Evolutionary conservation across 176 grass and related monocot genomes (phyloP).

Genomic region (Sorghum bicolor): DNA sequence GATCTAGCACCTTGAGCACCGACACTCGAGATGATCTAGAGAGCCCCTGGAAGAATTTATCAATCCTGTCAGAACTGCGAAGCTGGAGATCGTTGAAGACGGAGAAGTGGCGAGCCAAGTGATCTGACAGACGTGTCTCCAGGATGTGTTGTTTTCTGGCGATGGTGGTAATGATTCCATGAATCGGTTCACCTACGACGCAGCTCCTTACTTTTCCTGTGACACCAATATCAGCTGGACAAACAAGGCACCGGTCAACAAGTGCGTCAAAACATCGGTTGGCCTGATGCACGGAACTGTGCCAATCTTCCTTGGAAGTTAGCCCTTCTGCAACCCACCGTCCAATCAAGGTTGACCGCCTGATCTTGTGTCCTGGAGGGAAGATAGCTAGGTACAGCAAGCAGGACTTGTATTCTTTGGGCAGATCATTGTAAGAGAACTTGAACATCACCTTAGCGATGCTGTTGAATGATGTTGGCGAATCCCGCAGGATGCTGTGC

Average conservation of each 20-base stretch:
- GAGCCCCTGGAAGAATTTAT: background rate
- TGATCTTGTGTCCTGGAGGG: background rate
- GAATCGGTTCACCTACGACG: no score
- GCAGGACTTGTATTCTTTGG: background rate
- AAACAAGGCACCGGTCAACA: background rate
- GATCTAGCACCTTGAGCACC: slow-evolving; percentile 32
- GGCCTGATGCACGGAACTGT: background rate
- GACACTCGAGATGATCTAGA: background rate
- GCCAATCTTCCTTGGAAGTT: background rate
- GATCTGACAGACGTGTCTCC: background rate
- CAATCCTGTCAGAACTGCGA: background rate
- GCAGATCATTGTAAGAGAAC: background rate
- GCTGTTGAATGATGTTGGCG: rapidly evolving
- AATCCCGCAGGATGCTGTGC: background rate
- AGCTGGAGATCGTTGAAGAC: slow-evolving; percentile 20
- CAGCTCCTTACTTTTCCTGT: background rate
- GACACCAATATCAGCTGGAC: background rate
- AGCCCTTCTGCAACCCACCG: background rate
- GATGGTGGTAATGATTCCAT: no score
- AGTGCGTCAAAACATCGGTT: slow-evolving; percentile 4
- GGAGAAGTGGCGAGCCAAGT: slow-evolving; percentile 29
- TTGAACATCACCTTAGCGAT: background rate
- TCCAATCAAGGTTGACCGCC: slow-evolving; percentile 4
- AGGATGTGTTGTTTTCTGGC: no score
- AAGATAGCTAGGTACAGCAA: slow-evolving; percentile 30